phyloP scores from a whole-genome alignment of 148 eudicot genomes.

The Rheum nobile region DNA sequence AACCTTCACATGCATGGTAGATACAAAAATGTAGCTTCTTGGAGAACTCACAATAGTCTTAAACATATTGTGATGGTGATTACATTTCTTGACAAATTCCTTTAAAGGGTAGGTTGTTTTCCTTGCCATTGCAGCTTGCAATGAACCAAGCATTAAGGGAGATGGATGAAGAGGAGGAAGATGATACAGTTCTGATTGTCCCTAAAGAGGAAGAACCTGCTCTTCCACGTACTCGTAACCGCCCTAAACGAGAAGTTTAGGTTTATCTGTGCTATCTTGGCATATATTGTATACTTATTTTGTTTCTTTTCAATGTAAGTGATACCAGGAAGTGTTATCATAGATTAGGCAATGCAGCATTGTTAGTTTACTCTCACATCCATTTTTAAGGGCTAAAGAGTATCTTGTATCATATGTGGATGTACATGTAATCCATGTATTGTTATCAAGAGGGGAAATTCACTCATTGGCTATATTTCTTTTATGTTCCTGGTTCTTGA shows the following conservation, averaged over 20 bases:
- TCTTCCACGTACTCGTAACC: slow-evolving; percentile 46
- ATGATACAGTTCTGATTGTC: slow-evolving; percentile 6
- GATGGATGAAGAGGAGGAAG: slow-evolving; percentile 29
- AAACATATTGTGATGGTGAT: background rate
- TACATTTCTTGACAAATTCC: background rate
- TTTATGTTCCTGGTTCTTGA: background rate
- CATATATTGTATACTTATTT: background rate
- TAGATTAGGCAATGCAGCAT: background rate
- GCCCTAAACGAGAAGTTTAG: slow-evolving; percentile 70
- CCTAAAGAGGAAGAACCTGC: slow-evolving; percentile 37
- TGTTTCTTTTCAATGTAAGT: background rate
- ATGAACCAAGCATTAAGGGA: slow-evolving; percentile 53
- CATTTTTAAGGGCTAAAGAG: background rate
- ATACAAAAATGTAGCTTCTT: background rate
- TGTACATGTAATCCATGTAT: background rate
- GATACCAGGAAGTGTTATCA: background rate
- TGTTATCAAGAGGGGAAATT: background rate
- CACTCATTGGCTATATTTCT: background rate
- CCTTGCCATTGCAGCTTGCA: slow-evolving; percentile 35
- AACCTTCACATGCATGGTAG: no score
- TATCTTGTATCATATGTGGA: background rate
- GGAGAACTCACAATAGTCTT: background rate
- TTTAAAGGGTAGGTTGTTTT: background rate
- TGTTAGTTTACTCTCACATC: background rate
- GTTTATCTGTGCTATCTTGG: background rate